Conservation (phyloP, 768 basidiomycete species). For the Psilocybe cyanescens region DNA sequence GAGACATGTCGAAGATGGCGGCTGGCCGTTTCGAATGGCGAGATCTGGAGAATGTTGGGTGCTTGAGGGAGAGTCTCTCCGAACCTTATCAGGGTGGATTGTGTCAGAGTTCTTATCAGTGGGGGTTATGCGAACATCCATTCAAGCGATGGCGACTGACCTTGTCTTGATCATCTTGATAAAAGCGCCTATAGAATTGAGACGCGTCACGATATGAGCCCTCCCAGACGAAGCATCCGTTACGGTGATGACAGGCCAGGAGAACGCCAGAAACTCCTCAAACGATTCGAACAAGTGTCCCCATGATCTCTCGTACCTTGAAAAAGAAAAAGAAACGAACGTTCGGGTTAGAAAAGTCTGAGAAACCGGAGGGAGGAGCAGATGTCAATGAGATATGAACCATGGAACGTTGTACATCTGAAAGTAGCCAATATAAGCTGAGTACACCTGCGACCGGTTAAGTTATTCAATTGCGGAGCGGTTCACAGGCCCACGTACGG, state of each 20-base stretch:
- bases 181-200: constrained; percentile 73
- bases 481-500: constrained; percentile 46
- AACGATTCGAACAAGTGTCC: constrained; percentile 79
- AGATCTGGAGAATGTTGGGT: constrained; percentile 71
- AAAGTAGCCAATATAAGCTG: constrained; percentile 81
- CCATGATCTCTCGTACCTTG: constrained; percentile 83
- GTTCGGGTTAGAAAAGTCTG: constrained; percentile 2
- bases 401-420: constrained; percentile 72
- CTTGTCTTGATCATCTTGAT: constrained; percentile 86
- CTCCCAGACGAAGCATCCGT: constrained; percentile 74
- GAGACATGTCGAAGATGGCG: constrained; percentile 74
- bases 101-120: constrained; percentile 1
- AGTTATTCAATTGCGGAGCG: not conserved
- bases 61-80: constrained; percentile 76
- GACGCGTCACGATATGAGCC: constrained; percentile 80
- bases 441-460: constrained; percentile 49
- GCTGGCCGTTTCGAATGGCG: constrained; percentile 68
- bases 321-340: constrained; percentile 6
- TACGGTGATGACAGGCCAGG: constrained; percentile 81
- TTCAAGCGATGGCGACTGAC: constrained; percentile 33
- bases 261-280: constrained; percentile 78
- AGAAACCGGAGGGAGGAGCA: not conserved
- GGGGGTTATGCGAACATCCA: constrained; percentile 6
- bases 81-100: constrained; percentile 48
- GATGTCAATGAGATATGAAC: constrained; percentile 34